Conservation (phyloP, 768 basidiomycete species). For the Tubosaeta brunneosetosa region DNA sequence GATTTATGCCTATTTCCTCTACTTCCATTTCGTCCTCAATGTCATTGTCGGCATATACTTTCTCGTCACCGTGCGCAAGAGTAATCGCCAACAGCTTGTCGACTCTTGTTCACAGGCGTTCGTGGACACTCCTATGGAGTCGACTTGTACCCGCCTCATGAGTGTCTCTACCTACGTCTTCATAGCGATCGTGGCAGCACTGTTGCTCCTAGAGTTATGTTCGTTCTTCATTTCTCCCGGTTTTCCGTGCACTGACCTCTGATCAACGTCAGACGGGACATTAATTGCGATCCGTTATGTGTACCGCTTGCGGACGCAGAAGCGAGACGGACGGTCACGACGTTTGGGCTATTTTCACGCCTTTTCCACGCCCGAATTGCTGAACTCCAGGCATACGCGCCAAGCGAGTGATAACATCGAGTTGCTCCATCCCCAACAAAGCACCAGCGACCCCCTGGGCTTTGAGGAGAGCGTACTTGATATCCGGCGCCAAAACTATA, state of each 20-base stretch:
- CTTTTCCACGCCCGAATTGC: slow-evolving; percentile 14
- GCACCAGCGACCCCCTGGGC: slow-evolving; percentile 7
- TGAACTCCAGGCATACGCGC: slow-evolving; percentile 14
- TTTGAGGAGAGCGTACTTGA: slow-evolving; percentile 21
- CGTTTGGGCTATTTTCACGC: slow-evolving; percentile 32
- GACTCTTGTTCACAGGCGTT: slow-evolving; percentile 45
- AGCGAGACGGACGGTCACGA: slow-evolving; percentile 36
- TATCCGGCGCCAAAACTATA: slow-evolving; percentile 14
- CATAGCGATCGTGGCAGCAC: slow-evolving; percentile 37
- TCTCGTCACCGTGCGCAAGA: slow-evolving; percentile 44
- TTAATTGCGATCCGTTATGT: slow-evolving; percentile 52
- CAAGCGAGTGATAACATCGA: slow-evolving; percentile 28
- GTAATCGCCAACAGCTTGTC: slow-evolving; percentile 38
- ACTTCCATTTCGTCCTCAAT: slow-evolving; percentile 54
- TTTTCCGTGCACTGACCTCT: background rate
- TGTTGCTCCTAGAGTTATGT: slow-evolving; percentile 58
- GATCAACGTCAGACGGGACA: slow-evolving; percentile 38
- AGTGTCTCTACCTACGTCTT: slow-evolving; percentile 43
- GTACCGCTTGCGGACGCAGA: slow-evolving; percentile 48
- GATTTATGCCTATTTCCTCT: slow-evolving; percentile 52
- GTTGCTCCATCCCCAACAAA: slow-evolving; percentile 18
- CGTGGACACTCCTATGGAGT: slow-evolving; percentile 35
- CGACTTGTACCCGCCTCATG: slow-evolving; percentile 43
- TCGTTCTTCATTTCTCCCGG: slow-evolving; percentile 22
- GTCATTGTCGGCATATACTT: slow-evolving; percentile 49